phyloP scores from a whole-genome alignment of 2,329 filamentous ascomycete species.

The Teratosphaeria zuluensis region DNA sequence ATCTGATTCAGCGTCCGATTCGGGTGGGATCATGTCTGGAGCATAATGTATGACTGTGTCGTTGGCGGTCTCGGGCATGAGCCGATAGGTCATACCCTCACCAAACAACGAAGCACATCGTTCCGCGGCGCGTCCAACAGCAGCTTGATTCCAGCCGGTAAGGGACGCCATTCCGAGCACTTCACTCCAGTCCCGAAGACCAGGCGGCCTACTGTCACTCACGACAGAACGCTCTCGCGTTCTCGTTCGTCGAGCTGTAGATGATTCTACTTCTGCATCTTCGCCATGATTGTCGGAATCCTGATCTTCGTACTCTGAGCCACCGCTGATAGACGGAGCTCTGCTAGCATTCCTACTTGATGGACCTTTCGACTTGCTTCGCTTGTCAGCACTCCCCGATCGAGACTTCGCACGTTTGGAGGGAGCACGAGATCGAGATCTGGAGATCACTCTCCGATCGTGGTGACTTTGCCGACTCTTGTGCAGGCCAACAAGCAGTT shows the following conservation, averaged over 20 bases:
- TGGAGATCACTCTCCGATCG: not conserved
- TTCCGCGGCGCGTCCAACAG: constrained; percentile 58
- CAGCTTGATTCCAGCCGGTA: constrained; percentile 56
- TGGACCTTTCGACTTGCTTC: constrained; percentile 1
- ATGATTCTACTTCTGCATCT: not conserved
- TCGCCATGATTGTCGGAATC: not conserved
- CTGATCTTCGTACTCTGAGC: not conserved
- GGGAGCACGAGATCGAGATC: constrained; percentile 7
- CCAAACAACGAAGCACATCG: constrained; percentile 69
- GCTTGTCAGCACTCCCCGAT: constrained; percentile 1
- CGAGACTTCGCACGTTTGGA: not conserved
- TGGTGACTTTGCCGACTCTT: constrained; percentile 31
- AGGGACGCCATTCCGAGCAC: constrained; percentile 70
- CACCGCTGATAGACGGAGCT: not conserved
- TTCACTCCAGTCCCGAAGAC: constrained; percentile 71
- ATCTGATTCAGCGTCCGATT: constrained; percentile 1
- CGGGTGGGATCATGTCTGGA: constrained; percentile 24
- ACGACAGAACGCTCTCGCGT: not conserved
- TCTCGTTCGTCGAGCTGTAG: not conserved
- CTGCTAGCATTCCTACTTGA: not conserved
- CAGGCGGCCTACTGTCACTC: constrained; percentile 19
- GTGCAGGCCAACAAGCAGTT: constrained; percentile 60
- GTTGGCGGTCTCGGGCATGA: constrained; percentile 12
- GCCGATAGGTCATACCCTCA: constrained; percentile 55
- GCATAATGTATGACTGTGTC: constrained; percentile 27